phyloP scores from a whole-genome alignment of 2,329 filamentous ascomycete genomes.

The Juglanconis juglandina region DNA sequence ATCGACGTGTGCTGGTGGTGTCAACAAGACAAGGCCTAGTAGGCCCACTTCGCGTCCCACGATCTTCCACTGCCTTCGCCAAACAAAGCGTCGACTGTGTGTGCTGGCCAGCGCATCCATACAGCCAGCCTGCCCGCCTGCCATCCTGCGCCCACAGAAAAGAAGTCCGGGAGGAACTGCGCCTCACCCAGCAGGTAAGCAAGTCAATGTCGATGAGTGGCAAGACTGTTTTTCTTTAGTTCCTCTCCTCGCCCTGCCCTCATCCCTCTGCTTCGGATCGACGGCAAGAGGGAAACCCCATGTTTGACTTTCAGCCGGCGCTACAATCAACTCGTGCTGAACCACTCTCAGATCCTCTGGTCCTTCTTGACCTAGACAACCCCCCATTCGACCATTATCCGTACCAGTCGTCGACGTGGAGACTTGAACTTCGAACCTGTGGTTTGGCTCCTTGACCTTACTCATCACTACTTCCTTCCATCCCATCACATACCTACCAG shows the following conservation, averaged over 20 bases:
- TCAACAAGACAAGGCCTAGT: neutral
- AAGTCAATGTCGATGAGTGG: neutral
- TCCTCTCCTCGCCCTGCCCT: neutral
- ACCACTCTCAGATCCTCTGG: neutral
- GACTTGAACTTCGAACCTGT: neutral
- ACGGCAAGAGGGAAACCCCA: neutral
- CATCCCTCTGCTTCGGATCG: neutral
- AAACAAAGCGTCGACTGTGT: neutral
- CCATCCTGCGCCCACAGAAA: no score
- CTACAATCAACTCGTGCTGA: neutral
- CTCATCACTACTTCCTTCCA: neutral
- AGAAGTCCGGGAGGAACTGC: neutral
- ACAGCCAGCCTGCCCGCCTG: no score
- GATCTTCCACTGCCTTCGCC: neutral
- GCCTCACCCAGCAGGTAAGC: no score
- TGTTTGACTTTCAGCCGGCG: slow-evolving; percentile 5
- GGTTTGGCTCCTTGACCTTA: no score
- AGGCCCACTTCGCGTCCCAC: neutral
- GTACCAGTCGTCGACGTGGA: neutral
- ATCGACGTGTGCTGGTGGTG: slow-evolving; percentile 2
- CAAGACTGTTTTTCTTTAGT: neutral
- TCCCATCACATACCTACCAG: neutral
- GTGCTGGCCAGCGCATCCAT: neutral
- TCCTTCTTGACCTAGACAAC: neutral
- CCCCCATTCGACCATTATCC: neutral